phyloP scores from a whole-genome alignment of 768 basidiomycete species.

The Cyathus striatus region DNA sequence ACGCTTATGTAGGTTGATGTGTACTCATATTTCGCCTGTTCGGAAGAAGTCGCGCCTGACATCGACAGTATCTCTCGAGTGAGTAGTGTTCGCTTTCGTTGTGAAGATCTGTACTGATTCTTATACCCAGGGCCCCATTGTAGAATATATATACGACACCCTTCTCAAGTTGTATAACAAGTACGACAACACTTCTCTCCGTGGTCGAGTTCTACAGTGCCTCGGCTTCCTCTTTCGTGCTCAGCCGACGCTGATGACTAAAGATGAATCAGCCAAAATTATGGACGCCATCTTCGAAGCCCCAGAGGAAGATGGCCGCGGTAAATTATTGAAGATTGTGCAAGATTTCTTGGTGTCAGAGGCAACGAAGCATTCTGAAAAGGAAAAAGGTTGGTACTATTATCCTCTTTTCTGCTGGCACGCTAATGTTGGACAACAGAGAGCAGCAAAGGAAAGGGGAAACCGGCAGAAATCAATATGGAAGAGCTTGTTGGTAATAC shows the following conservation, averaged over 20 bases:
- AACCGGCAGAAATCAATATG: slow-evolving; percentile 67
- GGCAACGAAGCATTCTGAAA: slow-evolving; percentile 67
- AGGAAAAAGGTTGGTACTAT: slow-evolving; percentile 62
- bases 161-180: slow-evolving; percentile 73
- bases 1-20: neutral
- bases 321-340: slow-evolving; percentile 78
- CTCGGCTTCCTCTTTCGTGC: slow-evolving; percentile 89
- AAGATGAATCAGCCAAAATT: slow-evolving; percentile 69
- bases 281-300: slow-evolving; percentile 90
- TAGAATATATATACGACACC: slow-evolving; percentile 76
- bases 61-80: slow-evolving; percentile 58
- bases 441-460: slow-evolving; percentile 37
- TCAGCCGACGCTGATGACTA: slow-evolving; percentile 86
- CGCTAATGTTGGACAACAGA: no score
- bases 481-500: slow-evolving; percentile 93
- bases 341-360: slow-evolving; percentile 90
- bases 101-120: neutral
- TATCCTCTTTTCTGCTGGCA: no score
- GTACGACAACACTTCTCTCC: slow-evolving; percentile 50
- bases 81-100: slow-evolving; percentile 2
- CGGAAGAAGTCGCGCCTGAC: slow-evolving; percentile 49
- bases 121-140: slow-evolving; percentile 54
- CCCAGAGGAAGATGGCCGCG: slow-evolving; percentile 63
- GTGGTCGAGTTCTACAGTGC: slow-evolving; percentile 77
- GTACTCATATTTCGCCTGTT: neutral